Percentiles rank a stretch among this genome's conserved stretches.
phyloP scores from a whole-genome alignment of 2,329 filamentous ascomycete genomes.

The Fusarium stilboides region DNA sequence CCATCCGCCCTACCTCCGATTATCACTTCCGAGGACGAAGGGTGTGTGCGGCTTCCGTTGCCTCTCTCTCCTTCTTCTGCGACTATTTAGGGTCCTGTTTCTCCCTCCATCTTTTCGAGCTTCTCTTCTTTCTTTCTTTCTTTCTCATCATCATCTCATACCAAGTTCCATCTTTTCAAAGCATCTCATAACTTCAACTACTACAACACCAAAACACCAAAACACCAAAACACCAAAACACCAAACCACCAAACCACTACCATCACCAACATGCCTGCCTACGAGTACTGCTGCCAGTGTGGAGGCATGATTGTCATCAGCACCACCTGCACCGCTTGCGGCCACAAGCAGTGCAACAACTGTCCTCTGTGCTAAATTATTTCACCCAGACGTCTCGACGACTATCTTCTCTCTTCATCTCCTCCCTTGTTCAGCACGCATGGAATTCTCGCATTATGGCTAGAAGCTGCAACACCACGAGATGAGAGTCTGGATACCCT shows the following conservation, averaged over 20 bases:
- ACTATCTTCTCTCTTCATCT: slow-evolving; percentile 3
- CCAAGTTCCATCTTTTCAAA: slow-evolving; percentile 2
- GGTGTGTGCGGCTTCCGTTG: slow-evolving; percentile 18
- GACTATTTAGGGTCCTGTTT: slow-evolving; percentile 44
- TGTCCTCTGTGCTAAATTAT: slow-evolving; percentile 58
- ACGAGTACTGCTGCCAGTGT: slow-evolving; percentile 70
- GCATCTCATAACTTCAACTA: slow-evolving; percentile 1
- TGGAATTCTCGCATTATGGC: not conserved
- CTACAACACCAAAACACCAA: slow-evolving; percentile 20
- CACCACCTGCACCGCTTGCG: slow-evolving; percentile 66
- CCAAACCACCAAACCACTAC: slow-evolving; percentile 11
- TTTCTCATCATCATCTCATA: slow-evolving; percentile 10
- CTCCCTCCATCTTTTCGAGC: slow-evolving; percentile 21
- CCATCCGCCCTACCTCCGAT: slow-evolving; percentile 24
- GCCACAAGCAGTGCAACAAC: slow-evolving; percentile 65
- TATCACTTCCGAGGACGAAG: slow-evolving; percentile 28
- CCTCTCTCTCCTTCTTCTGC: slow-evolving; percentile 14
- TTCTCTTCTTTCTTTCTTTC: not conserved
- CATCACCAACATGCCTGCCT: slow-evolving; percentile 59
- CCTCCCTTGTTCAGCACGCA: not conserved
- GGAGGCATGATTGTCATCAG: slow-evolving; percentile 71
- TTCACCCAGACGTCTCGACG: slow-evolving; percentile 20
- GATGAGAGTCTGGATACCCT: slow-evolving; percentile 21
- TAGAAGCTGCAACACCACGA: slow-evolving; percentile 2
- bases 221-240: slow-evolving; percentile 9